A percentile compares a stretch with the other conserved stretches of the same genome.
phyloP scores from a whole-genome alignment of 163 green algal species.

The Chloromonas sp. region DNA sequence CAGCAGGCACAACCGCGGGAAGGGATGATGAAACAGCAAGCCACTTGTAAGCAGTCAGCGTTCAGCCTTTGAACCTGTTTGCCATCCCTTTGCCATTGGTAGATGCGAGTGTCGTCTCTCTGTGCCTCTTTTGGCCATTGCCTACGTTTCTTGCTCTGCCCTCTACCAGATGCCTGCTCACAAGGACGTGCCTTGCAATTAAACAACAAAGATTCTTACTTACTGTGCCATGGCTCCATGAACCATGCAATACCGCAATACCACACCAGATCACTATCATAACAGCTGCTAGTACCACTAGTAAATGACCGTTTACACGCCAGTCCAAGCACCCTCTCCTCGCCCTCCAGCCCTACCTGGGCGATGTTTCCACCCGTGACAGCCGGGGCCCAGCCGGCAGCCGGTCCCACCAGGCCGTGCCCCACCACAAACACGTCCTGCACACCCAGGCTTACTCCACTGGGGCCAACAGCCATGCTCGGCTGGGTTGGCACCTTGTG shows the following conservation, averaged over 20 bases:
- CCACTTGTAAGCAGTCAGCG: not conserved
- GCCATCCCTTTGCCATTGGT: not conserved
- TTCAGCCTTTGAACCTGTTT: not conserved
- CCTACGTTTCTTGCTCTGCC: too few species aligned
- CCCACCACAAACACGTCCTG: conserved; percentile 44
- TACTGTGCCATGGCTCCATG: too few species aligned
- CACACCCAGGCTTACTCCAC: conserved; percentile 1
- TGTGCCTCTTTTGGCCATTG: not conserved
- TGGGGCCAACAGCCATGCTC: not conserved
- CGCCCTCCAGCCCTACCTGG: conserved; percentile 5
- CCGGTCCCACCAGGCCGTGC: conserved; percentile 60
- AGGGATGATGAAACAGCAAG: not conserved
- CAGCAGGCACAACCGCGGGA: not conserved
- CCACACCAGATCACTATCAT: too few species aligned
- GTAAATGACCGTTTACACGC: too few species aligned
- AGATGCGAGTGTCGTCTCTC: not conserved
- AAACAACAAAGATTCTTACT: too few species aligned
- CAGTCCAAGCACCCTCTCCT: too few species aligned
- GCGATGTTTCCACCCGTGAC: conserved; percentile 45
- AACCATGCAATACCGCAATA: too few species aligned
- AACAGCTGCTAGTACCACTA: too few species aligned
- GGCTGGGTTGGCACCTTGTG: not conserved
- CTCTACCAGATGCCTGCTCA: too few species aligned
- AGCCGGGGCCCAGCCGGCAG: conserved; percentile 18
- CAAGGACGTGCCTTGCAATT: too few species aligned